phyloP scores from a whole-genome alignment of 2,329 filamentous ascomycete species.

The Fusarium siculi region DNA sequence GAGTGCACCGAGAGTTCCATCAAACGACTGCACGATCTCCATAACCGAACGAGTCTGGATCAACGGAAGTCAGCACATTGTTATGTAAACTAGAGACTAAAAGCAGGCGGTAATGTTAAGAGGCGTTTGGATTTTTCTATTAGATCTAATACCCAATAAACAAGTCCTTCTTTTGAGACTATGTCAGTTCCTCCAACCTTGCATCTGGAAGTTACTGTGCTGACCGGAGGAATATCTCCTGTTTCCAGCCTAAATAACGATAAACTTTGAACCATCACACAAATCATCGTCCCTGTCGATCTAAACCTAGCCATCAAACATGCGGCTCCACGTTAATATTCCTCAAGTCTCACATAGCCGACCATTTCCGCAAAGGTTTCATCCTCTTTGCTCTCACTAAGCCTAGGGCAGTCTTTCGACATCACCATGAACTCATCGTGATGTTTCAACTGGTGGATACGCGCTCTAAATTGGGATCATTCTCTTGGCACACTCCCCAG shows the following conservation, averaged over 20 bases:
- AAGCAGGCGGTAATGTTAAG: neutral
- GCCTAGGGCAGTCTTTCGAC: no score
- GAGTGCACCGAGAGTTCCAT: slow-evolving; percentile 52
- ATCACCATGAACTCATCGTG: neutral
- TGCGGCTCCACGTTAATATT: neutral
- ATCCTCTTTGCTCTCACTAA: neutral
- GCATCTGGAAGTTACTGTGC: neutral
- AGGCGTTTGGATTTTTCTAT: neutral
- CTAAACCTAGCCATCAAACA: neutral
- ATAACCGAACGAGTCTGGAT: neutral
- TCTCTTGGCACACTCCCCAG: neutral
- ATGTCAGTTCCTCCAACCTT: neutral
- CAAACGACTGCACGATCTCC: slow-evolving; percentile 38
- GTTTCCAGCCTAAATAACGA: neutral
- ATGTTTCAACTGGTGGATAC: neutral
- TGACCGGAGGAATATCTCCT: neutral
- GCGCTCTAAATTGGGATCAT: fast-evolving
- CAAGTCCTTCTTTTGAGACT: neutral
- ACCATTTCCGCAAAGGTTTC: neutral
- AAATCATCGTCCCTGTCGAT: neutral
- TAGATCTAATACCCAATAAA: slow-evolving; percentile 6
- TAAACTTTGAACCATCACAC: neutral
- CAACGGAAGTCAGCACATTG: neutral
- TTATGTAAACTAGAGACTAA: neutral
- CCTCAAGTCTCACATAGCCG: neutral